Evolutionary conservation across 169 alveolate species (phyloP), one percentile per base, ranked within the genome.

Genomic region (Cryptosporidium parvum): DNA sequence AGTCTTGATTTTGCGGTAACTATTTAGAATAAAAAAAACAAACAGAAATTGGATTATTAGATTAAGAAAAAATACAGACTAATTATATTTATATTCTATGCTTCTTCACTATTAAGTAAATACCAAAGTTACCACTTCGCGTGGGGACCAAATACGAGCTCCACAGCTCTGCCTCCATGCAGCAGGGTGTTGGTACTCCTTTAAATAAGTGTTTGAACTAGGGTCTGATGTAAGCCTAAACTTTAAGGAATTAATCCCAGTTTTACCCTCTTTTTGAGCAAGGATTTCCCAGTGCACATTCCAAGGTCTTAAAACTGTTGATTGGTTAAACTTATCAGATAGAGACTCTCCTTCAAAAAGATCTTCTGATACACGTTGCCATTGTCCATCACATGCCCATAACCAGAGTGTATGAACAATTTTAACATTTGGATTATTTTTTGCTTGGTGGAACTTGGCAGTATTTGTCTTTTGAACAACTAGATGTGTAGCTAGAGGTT

Each of bases 351-450:
- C 97, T 61, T 96, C 95, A 71, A 96, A 96, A 9, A 89, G 69
- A n/a, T 94, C 70, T 9, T 93, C 94, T 18, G 92, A 86, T 29
- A 92, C 96, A 70, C 69, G 94, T 16, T 92, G 94, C 94, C 96
- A 91, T 26, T 97, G 94, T 23, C 97, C 97, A 72, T 94, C 95
- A 93, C 98, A 96, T 85, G 95, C 94, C 94, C 95, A 96, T 69
- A 96, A 92, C 98, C 98, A 96, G 56, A 95, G 91, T 21, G 97
- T 94, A 86, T 96, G 98, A 39, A 96, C 98, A 84, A 94, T 95
- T 71, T 92, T 86, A 75, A 92, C 92, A 53, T 75, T 56, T 33
- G 95, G 91, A 58, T 95, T 93, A 59, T 45, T 80, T 70, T 92
- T 94, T 29, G 95, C 94, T 70, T 95, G 93, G 53, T 93, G 92